Evolutionary conservation across 805 yeast genomes (phyloP), one percentile per base, ranked within the genome.

Genomic region (Candida pseudofarinosa): DNA sequence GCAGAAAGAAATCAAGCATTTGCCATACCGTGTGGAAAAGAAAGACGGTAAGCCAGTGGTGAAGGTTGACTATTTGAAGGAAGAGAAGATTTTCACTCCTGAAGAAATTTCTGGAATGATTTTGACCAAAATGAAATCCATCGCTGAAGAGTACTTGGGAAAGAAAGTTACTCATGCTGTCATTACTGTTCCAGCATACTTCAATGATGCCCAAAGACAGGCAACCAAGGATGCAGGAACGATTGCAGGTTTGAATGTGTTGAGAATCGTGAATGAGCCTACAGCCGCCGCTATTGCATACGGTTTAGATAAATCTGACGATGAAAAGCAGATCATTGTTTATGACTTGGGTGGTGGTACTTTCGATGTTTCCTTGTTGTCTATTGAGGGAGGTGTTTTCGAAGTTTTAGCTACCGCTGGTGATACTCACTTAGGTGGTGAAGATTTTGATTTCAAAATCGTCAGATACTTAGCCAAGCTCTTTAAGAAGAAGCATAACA

Each of bases 131-230:
- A 85, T 85, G 93, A 88, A 81, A 76, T 87, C 81, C 57, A 89
- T 88, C 60, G 96, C 96, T 19, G 48, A 45, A 34, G 45, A 42
- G 20, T 45, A 45, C 43, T 42, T 64, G 53, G 69, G 67, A 41
- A 53, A 55, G 50, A 55, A 55, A 45, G 67, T 63, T 51, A 80
- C 79, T 55, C 88, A 88, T 59, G 96, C 96, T 44, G 96, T 88
- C 60, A 83, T 88, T 61, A 88, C 96, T 41, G 96, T 88, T 52
- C 96, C 96, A 40, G 96, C 96, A 45, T 88, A 89, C 76, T 89
- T 89, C 80, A 90, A 90, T 73, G 97, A 89, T 71, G 88, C 97
- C 44, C 97, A 90, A 75, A 87, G 97, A 77, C 97, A 90, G 74
- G 97, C 97, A 48, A 89, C 97, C 61, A 90, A 89, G 78, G 95